Evolutionary conservation across 2,329 filamentous ascomycete genomes (phyloP).

Genomic region (Diaporthe amygdali): DNA sequence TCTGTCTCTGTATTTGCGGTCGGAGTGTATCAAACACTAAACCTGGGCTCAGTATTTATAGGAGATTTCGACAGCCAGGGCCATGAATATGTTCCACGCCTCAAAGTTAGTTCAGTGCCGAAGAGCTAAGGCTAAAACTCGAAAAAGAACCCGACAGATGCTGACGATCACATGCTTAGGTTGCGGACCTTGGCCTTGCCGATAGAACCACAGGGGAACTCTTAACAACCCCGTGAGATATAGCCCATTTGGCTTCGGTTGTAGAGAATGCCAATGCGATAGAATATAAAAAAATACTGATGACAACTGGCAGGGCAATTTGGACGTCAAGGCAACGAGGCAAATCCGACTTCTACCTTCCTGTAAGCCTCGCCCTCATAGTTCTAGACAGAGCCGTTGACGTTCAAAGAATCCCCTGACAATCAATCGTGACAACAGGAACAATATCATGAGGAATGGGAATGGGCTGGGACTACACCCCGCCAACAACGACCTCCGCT

Average conservation of each 20-base stretch:
- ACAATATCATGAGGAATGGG: not conserved
- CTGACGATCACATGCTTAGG: not conserved
- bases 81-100: not conserved
- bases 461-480: not conserved
- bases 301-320: not conserved
- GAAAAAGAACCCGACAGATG: rapidly evolving
- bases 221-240: not conserved
- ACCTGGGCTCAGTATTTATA: not conserved
- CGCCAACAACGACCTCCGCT: not conserved
- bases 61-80: not conserved
- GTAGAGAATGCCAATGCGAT: rapidly evolving
- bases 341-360: not conserved
- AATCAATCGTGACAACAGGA: not conserved
- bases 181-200: not conserved
- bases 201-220: not conserved
- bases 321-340: not conserved
- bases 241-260: not conserved
- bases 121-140: not conserved
- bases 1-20: rapidly evolving
- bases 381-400: too few species aligned
- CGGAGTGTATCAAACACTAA: not conserved
- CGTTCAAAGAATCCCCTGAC: not conserved
- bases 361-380: not conserved
- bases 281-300: not conserved
- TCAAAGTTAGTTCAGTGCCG: not conserved